Base-by-base conservation (phyloP, 805 yeast genomes). In the Candida bentonensis region DNA sequence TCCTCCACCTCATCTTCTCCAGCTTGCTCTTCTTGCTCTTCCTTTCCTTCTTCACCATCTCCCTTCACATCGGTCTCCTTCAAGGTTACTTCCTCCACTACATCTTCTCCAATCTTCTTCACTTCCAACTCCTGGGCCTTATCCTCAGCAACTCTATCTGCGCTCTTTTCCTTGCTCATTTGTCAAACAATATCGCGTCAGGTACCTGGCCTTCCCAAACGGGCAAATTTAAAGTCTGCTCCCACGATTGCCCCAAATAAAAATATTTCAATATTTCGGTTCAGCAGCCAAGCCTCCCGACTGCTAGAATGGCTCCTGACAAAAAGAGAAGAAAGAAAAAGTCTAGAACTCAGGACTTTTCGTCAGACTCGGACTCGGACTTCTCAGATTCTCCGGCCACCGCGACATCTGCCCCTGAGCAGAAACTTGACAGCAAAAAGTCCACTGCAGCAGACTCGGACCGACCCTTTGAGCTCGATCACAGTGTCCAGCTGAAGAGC, bases 301-400 rank as follows among this genome's bases (percentile, higher is more conserved):
- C n/a, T n/a, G n/a, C 23, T 13, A 22, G 22, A 17, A 11, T n/a
- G 15, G 21, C 22, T 3, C 23, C n/a, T 20, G 33, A 27, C 26
- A 56, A 53, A 21, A 53, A 49, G 26, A 28, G 59, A 21, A 50
- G 60, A 15, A 48, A 57, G 39, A 55, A 54, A 52, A 56, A 53
- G 52, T 47, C 51, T n/a, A 44, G 60, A 15, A 46, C 52, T 34
- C 50, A 49, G 26, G 49, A 46, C 23, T 40, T 43, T 15, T 47
- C 48, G 26, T 48, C 61, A 26, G 52, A 54, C 43, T 45, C 58
- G 17, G 49, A 49, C 43, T 43, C 53, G 22, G 48, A 44, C 40
- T 42, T 52, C 17, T 42, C 44, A n/a, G 42, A 26, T 9, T 21
- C 23, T 21, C 26, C 45, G 5, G 23, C 5, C 22, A 36, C 21